Percentiles rank a stretch among this genome's conserved stretches.
Evolutionary conservation across 164 flowering plant genomes (phyloP).

Genomic region (Vitis riparia): DNA sequence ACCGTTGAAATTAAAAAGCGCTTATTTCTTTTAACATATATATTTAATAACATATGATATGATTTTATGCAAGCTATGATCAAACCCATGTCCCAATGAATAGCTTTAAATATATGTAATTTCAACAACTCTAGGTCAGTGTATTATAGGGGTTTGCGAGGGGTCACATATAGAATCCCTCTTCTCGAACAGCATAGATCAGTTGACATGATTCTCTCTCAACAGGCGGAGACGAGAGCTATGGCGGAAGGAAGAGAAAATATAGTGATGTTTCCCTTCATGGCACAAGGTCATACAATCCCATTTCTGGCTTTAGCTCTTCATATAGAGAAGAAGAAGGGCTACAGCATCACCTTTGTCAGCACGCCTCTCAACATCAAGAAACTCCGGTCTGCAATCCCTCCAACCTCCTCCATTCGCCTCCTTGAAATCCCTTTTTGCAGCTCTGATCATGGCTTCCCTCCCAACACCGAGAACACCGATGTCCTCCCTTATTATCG

Average conservation of each 20-base stretch:
- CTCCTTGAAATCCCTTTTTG: constrained; percentile 44
- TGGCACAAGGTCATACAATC: constrained; percentile 46
- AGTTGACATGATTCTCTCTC: too few relatives aligned
- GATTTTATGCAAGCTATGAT: too few relatives aligned
- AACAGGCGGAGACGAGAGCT: too few relatives aligned
- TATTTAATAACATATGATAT: too few relatives aligned
- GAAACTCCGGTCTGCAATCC: constrained; percentile 35
- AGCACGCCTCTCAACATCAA: constrained; percentile 51
- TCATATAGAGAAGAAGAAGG: constrained; percentile 20
- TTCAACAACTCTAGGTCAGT: too few relatives aligned
- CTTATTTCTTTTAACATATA: too few relatives aligned
- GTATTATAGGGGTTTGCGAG: too few relatives aligned
- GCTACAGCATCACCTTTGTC: constrained; percentile 30
- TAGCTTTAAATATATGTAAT: too few relatives aligned
- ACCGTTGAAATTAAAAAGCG: too few relatives aligned
- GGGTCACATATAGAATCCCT: neutral
- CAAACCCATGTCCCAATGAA: too few relatives aligned
- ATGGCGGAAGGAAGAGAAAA: constrained; percentile 14
- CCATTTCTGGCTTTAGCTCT: constrained; percentile 50
- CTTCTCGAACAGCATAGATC: neutral
- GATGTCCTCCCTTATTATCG: constrained; percentile 36
- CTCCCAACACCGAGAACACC: constrained; percentile 48
- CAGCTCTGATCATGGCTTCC: constrained; percentile 52
- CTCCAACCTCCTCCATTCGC: constrained; percentile 36
- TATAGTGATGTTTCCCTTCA: constrained; percentile 43